Conservation (phyloP, 2,329 filamentous ascomycete species). For the Fusarium sp. region DNA sequence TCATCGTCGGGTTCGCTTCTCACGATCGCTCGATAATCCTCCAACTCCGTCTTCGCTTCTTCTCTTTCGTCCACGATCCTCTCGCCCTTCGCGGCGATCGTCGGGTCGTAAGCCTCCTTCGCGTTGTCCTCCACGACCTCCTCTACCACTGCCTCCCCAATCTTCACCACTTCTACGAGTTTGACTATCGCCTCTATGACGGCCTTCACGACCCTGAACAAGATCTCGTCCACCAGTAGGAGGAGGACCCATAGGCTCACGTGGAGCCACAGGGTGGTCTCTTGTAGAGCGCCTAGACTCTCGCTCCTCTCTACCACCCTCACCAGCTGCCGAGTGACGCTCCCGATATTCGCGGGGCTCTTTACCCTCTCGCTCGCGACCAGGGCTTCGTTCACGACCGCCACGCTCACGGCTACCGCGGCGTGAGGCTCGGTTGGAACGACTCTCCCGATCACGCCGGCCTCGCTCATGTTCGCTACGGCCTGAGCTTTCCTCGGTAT, state of each 20-base stretch:
- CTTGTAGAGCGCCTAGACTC: constrained; percentile 52
- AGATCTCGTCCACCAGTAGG: constrained; percentile 51
- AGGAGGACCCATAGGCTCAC: constrained; percentile 52
- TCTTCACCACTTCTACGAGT: constrained; percentile 51
- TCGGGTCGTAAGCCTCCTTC: constrained; percentile 50
- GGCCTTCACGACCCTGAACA: constrained; percentile 51
- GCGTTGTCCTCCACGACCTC: constrained; percentile 55
- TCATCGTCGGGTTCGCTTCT: constrained; percentile 68
- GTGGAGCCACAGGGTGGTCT: constrained; percentile 44
- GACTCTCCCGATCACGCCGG: constrained; percentile 59
- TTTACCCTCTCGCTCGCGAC: constrained; percentile 62
- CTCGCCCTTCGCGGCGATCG: constrained; percentile 52
- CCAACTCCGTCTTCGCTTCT: constrained; percentile 64
- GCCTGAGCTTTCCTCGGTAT: constrained; percentile 50
- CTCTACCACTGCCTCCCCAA: constrained; percentile 51
- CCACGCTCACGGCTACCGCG: constrained; percentile 66
- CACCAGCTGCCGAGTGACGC: constrained; percentile 54
- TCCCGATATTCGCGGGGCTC: constrained; percentile 62
- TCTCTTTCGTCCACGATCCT: constrained; percentile 57
- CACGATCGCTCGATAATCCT: constrained; percentile 58
- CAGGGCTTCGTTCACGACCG: constrained; percentile 63
- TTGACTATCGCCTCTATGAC: constrained; percentile 51
- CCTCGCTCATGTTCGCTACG: constrained; percentile 59
- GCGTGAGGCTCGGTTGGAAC: constrained; percentile 58
- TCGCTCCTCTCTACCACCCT: constrained; percentile 53